Evolutionary conservation across 495 filamentous ascomycete genomes (phyloP), one percentile per base, ranked within the genome.

Genomic region (Entonaema liquescens): DNA sequence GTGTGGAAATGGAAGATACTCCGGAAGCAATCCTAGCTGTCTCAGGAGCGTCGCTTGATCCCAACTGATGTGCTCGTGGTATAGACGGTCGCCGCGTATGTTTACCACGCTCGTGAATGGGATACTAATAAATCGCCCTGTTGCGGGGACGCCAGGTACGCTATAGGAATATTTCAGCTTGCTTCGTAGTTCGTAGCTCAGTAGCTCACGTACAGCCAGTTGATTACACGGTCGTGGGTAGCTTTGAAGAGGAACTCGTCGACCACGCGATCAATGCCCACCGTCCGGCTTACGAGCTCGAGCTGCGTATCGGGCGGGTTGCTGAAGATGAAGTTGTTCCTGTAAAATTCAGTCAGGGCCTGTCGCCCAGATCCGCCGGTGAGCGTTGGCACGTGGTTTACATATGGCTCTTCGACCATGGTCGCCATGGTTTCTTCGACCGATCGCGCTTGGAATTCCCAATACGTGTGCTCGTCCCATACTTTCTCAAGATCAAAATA

Each of bases 1-100:
- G 71, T 89, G 88, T 7, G 88, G 87, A 58, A 86, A 90, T 1
- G 85, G 83, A 5, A 82, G 72, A 79, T 86, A 78, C 82, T 90
- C 70, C 74, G 89, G 84, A 38, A 97, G 74, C 52, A 96, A 75
- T 0, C 93, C 93, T 0, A 93, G 79, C 78, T 97, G 93, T 19
- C 90, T 85, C 0, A 97, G 79, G 2, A 95, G 90, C 15, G 87
- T 90, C 1, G 91, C 92, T 76, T 97, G 93, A 74, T 97, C 94
- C 93, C 93, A 97, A 69, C 91, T 90, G 17, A 94, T 89, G 71
- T 95, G 90, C 78, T 97, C 93, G 58, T 92, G 89, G 74, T 89
- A 93, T 3, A 97, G 81, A 55, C 88, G 87, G 4, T 91, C 91
- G 2, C 87, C 92, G 13, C 92, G 84, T 55, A 95, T 80, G 63